Percentiles rank a stretch among this genome's conserved stretches.
These are phyloP conservation scores for Populus alba DNA, from an alignment of 345 rosid genomes.

Conservation along the genomic window DNA sequence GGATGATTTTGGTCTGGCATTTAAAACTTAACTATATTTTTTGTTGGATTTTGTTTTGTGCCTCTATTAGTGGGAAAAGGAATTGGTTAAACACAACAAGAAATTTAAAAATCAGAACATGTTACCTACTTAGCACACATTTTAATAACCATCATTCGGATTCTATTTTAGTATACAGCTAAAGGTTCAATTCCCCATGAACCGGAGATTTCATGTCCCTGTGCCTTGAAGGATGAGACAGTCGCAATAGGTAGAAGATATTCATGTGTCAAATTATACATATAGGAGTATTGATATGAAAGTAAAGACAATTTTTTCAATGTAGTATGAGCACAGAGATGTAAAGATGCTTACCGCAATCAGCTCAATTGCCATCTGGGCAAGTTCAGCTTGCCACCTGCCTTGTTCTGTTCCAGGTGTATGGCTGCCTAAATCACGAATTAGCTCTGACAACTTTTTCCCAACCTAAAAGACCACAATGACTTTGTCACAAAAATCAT, in stretches of 20 bases:
- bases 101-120: too few species aligned
- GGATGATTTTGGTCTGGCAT: too few species aligned
- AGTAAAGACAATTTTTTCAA: background rate
- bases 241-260: background rate
- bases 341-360: constrained; percentile 58
- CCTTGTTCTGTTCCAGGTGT: constrained; percentile 76
- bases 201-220: background rate
- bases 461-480: constrained; percentile 64
- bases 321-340: background rate
- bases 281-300: background rate
- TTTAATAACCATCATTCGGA: too few species aligned
- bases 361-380: constrained; percentile 93
- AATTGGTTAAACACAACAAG: too few species aligned
- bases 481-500: background rate
- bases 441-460: constrained; percentile 87
- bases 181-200: background rate
- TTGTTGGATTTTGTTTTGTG: too few species aligned
- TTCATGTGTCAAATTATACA: background rate
- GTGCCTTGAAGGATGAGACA: too few species aligned
- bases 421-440: constrained; percentile 87
- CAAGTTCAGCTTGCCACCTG: constrained; percentile 94
- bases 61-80: too few species aligned
- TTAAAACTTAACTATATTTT: too few species aligned
- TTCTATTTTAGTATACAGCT: too few species aligned
- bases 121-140: too few species aligned